phyloP scores from a whole-genome alignment of 163 green algal genomes.

The Trebouxiophyceae sp. region DNA sequence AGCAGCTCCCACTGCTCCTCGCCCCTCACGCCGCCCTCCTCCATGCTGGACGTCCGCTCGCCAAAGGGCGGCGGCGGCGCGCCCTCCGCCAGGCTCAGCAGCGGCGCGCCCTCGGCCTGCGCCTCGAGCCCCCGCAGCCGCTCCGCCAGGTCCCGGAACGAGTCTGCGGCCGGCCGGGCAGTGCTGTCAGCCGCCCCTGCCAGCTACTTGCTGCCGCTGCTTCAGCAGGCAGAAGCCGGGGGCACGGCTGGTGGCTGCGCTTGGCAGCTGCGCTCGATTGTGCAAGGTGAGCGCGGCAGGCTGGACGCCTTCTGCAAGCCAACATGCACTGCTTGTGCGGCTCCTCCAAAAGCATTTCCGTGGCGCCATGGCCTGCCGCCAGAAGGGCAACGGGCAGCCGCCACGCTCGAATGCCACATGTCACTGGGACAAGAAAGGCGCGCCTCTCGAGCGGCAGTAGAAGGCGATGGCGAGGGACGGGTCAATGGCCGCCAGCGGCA shows the following conservation, averaged over 20 bases:
- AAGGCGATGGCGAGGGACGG: conserved; percentile 87
- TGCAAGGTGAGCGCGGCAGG: too few species aligned
- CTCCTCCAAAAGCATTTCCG: background rate
- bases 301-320: too few species aligned
- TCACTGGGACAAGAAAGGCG: background rate
- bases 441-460: conserved; percentile 45
- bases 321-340: background rate
- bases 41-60: background rate
- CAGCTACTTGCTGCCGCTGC: background rate
- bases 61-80: background rate
- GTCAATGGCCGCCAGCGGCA: conserved; percentile 65
- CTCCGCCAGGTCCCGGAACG: conserved; percentile 49
- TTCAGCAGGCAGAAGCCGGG: background rate
- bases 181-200: too few species aligned
- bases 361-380: background rate
- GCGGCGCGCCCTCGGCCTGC: conserved; percentile 18
- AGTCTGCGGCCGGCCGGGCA: conserved; percentile 21
- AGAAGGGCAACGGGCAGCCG: background rate
- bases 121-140: conserved; percentile 43
- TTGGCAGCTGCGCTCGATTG: too few species aligned
- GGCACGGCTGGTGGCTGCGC: background rate
- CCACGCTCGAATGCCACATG: too few species aligned
- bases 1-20: background rate
- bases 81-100: conserved; percentile 29
- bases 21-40: background rate